Evolutionary conservation across 805 yeast genomes (phyloP), one percentile per base, ranked within the genome.

Genomic region (Candida schatavii): DNA sequence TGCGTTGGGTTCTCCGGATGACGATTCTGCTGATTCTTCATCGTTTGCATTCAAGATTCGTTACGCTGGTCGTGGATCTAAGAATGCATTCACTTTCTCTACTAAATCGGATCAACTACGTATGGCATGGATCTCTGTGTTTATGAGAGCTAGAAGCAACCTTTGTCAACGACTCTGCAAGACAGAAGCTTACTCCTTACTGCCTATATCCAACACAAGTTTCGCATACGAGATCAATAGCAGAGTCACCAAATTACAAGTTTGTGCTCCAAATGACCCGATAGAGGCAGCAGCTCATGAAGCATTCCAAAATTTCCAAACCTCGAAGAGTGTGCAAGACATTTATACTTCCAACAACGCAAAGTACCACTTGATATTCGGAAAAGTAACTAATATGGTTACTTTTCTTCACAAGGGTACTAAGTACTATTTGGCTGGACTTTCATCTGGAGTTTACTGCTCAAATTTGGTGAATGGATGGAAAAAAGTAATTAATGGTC

Each of bases 171-270:
- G 66, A 32, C 52, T 60, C 19, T 36, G 44, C 15, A 69, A 61
- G 23, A 56, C 71, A 1, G 84, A 77, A 44, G 83, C 87, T 0
- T 82, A 82, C 55, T 54, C 66, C 7, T 54, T 85, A 30, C 62
- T 66, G 27, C 70, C 77, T 5, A 54, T 87, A 5, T 67, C 83
- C 5, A 84, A 81, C 50, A 68, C 74, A 20, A 69, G 72, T 41
- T 87, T 86, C 61, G 83, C 81, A 2, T 85, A 82, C 57, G 84
- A 79, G n/a, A 74, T 70, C 3, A 63, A 70, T 5, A 75, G 72
- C 31, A 67, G 72, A 17, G 71, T 81, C 1, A 56, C 57, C 2
- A 80, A 75, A 52, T 41, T 84, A 31, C 85, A 83, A 3, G 57
- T 77, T 1, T 70, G 77, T 40, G 73, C 78, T 0, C 65, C 72